A percentile compares a stretch with the other conserved stretches of the same genome.
Evolutionary conservation across 345 rosid genomes (phyloP).

Genomic region (Aquilaria malaccensis): DNA sequence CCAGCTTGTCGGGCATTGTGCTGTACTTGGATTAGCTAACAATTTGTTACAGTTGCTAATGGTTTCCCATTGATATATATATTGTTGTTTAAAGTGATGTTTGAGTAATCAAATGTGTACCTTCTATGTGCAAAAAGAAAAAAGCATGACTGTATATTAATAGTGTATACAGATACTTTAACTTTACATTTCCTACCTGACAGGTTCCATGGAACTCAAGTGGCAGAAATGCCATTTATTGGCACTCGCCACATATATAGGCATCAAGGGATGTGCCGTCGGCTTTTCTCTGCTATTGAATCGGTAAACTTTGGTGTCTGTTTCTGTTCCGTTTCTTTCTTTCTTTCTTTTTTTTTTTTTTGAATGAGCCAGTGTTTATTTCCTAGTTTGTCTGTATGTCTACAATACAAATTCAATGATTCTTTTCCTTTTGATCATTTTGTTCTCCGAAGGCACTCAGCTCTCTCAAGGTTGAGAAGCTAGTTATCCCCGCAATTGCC

Average conservation of each 20-base stretch:
- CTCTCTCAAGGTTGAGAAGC: conserved; percentile 56
- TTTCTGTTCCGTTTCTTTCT: not conserved
- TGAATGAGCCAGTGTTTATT: not conserved
- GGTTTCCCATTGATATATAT: too few relatives aligned
- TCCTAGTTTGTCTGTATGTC: conserved; percentile 1
- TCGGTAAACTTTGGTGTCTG: conserved; percentile 32
- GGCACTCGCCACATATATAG: conserved; percentile 82
- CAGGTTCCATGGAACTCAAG: conserved; percentile 69
- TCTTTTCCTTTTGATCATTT: conserved; percentile 2
- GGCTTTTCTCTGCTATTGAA: conserved; percentile 68
- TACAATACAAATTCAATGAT: not conserved
- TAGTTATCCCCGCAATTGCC: conserved; percentile 75
- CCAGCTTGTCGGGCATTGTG: too few relatives aligned
- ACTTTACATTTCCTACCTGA: conserved; percentile 4
- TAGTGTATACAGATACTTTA: conserved; percentile 2
- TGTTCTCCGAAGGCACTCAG: conserved; percentile 42
- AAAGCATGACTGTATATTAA: too few relatives aligned
- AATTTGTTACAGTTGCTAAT: not conserved
- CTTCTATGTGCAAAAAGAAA: too few relatives aligned
- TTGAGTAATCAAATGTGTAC: too few relatives aligned
- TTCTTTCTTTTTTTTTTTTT: not conserved
- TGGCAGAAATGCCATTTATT: conserved; percentile 96
- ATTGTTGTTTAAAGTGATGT: too few relatives aligned
- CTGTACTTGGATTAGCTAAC: not conserved
- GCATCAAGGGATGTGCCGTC: conserved; percentile 89